phyloP scores from a whole-genome alignment of 2,329 filamentous ascomycete species.

The Akanthomyces muscarius region DNA sequence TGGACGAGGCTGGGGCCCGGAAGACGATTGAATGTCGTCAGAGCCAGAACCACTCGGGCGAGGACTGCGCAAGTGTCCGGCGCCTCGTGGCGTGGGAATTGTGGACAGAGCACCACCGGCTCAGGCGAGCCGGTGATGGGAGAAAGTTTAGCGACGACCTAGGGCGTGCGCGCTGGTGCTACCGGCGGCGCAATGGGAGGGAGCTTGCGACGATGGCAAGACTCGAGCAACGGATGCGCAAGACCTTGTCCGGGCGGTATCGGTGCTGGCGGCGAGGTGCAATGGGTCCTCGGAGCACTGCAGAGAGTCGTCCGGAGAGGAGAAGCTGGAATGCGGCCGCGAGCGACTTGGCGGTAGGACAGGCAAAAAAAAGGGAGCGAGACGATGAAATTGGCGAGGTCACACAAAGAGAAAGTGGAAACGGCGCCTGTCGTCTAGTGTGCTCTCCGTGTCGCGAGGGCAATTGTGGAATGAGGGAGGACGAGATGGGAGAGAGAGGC shows the following conservation, averaged over 20 bases:
- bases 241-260: not conserved
- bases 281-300: not conserved
- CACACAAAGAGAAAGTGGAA: not conserved
- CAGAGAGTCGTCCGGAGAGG: not conserved
- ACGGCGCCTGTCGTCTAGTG: not conserved
- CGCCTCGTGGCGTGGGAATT: conserved; percentile 15
- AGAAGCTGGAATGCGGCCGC: conserved; percentile 9
- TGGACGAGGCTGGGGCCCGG: conserved; percentile 1
- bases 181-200: not conserved
- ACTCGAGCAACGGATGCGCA: not conserved
- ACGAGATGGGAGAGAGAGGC: not conserved
- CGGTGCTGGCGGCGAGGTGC: not conserved
- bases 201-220: not conserved
- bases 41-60: conserved; percentile 15
- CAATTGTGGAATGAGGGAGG: not conserved
- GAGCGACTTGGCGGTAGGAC: not conserved
- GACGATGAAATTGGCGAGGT: conserved; percentile 4
- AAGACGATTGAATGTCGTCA: conserved; percentile 7
- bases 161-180: not conserved
- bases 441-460: not conserved
- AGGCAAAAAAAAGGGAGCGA: not conserved
- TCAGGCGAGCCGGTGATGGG: conserved; percentile 17
- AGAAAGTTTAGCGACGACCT: not conserved
- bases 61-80: conserved; percentile 17
- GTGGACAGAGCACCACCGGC: conserved; percentile 16